These are phyloP conservation scores for Heteromeles arbutifolia DNA, from an alignment of 306 rosid genomes.

Conservation along the genomic window DNA sequence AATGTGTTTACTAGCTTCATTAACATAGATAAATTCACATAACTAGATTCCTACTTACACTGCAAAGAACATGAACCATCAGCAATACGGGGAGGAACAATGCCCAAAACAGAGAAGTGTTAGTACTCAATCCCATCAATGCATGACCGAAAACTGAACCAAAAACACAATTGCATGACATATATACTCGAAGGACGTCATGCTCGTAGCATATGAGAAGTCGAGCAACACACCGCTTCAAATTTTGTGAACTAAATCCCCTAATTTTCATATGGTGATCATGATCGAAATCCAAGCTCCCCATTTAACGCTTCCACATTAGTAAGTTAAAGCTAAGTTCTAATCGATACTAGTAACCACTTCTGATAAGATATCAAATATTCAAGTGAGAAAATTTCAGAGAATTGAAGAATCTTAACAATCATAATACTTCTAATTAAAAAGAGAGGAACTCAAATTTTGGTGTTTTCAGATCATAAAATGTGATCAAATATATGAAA, in stretches of 20 bases:
- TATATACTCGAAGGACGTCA: not conserved
- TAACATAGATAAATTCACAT: conserved; percentile 12
- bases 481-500: not conserved
- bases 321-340: not conserved
- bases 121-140: conserved; percentile 16
- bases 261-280: not conserved
- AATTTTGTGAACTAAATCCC: not conserved
- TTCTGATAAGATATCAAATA: not conserved
- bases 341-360: not conserved
- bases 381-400: not conserved
- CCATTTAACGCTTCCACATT: not conserved
- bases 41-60: conserved; percentile 58
- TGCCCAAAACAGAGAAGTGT: conserved; percentile 25
- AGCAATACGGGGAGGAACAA: conserved; percentile 12
- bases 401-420: not conserved
- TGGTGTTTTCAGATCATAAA: not conserved
- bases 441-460: not conserved
- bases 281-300: not conserved
- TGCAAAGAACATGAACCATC: conserved; percentile 35
- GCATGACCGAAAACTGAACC: not conserved
- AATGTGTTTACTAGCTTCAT: conserved; percentile 19
- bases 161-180: not conserved
- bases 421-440: not conserved
- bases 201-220: not conserved
- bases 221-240: not conserved